These are phyloP conservation scores for Phylloporus sp. DNA, from an alignment of 768 basidiomycete genomes.

Conservation along the genomic window DNA sequence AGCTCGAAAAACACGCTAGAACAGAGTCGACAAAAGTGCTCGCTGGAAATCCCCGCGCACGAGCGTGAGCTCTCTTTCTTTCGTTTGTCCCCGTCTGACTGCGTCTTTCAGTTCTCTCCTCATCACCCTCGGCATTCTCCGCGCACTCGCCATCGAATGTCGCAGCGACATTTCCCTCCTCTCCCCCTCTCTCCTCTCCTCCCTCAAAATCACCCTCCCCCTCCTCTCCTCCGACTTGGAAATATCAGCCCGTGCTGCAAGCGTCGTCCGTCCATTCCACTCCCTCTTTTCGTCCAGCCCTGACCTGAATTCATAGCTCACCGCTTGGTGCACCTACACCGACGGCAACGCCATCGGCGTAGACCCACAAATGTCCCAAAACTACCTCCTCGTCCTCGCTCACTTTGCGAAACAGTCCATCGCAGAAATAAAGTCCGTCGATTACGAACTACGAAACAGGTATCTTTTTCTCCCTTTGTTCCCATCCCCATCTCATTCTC, in stretches of 20 bases:
- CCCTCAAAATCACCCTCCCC: conserved; percentile 53
- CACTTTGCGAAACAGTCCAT: conserved; percentile 63
- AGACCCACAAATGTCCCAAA: conserved; percentile 61
- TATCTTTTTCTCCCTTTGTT: conserved; percentile 22
- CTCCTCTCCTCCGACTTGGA: conserved; percentile 64
- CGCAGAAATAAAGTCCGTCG: conserved; percentile 41
- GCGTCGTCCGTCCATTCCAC: conserved; percentile 52
- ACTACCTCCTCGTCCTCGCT: conserved; percentile 63
- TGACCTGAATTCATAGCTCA: conserved; percentile 56
- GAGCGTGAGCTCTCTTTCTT: conserved; percentile 58
- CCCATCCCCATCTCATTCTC: neutral
- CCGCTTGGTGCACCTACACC: conserved; percentile 88
- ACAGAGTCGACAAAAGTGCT: conserved; percentile 59
- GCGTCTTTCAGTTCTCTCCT: conserved; percentile 57
- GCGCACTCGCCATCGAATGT: conserved; percentile 81
- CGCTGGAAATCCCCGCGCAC: conserved; percentile 67
- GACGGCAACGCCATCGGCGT: conserved; percentile 79
- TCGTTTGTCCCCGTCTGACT: neutral
- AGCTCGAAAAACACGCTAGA: conserved; percentile 70
- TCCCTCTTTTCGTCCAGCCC: neutral
- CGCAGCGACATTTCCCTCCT: conserved; percentile 75
- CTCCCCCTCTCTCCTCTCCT: conserved; percentile 62
- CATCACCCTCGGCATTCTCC: conserved; percentile 78
- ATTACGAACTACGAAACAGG: conserved; percentile 75
- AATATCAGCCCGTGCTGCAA: conserved; percentile 70